Evolutionary conservation across 768 basidiomycete genomes (phyloP), one percentile per base, ranked within the genome.

Genomic region (Ephemerocybe angulata): DNA sequence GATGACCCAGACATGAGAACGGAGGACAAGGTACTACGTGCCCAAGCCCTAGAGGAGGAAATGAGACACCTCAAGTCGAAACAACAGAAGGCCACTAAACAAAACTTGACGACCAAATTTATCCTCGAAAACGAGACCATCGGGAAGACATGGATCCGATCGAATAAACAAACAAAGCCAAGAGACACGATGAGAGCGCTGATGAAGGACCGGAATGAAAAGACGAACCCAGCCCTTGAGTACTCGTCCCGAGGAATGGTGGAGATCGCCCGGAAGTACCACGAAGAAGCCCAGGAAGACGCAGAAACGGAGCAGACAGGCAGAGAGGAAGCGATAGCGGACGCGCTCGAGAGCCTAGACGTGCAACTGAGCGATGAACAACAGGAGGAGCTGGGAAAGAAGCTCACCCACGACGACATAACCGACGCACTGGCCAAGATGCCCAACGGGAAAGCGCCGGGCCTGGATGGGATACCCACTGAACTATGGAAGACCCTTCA

Each of bases 221-320:
- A n/a, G n/a, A 37, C 30, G 31, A 6, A 21, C 24, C 19, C 4
- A 47, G n/a, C n/a, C n/a, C 67, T 62, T 33, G 58, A 58, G 40
- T 67, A 52, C 1, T 31, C 47, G 0, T 66, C 70, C 0, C 11
- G 55, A 0, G 44, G 66, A 19, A 76, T 76, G 73, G 67, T 70
- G 0, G 51, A 70, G 0, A 50, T 73, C 0, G 67, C 70, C 0
- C 52, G 48, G n/a, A 21, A 62, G 12, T 62, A 70, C 49, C 69
- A 74, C 46, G 46, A 66, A 10, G 7, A n/a, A 5, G 10, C n/a
- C 7, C 38, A 41, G 38, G 5, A 6, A 41, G 38, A 41, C 38
- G 21, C 7, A 8, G 38, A 41, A 8, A 17, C 15, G 15, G 5
- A 19, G 15, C 38, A 19, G n/a, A n/a, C n/a, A n/a, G 38, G 5